Conservation (phyloP, 805 yeast species). For the Metschnikowia lachancei region DNA sequence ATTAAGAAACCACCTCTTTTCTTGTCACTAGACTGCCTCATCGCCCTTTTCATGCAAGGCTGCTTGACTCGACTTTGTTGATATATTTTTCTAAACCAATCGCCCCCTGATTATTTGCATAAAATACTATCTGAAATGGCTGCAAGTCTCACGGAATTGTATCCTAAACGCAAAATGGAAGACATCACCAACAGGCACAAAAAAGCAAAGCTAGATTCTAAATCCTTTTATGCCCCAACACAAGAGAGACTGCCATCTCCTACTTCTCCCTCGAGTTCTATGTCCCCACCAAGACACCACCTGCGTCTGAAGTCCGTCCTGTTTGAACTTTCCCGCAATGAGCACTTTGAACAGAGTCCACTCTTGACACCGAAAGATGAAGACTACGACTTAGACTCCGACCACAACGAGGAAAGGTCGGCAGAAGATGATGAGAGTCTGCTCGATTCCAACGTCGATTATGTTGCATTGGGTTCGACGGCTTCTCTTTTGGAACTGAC, state of each 20-base stretch:
- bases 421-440: constrained; percentile 2
- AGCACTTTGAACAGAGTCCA: constrained; percentile 31
- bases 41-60: background rate
- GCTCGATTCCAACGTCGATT: constrained; percentile 35
- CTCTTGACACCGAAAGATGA: constrained; percentile 44
- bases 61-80: background rate
- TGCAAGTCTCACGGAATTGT: constrained; percentile 31
- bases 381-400: constrained; percentile 32
- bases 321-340: constrained; percentile 27
- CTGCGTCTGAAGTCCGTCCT: constrained; percentile 27
- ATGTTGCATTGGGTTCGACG: constrained; percentile 33
- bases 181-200: constrained; percentile 36
- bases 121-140: constrained; percentile 26
- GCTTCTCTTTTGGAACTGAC: constrained; percentile 28
- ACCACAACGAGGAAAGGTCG: constrained; percentile 9
- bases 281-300: constrained; percentile 21
- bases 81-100: constrained; percentile 1
- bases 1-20: background rate
- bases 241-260: constrained; percentile 29
- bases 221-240: constrained; percentile 16
- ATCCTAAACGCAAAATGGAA: constrained; percentile 36
- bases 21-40: background rate
- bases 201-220: constrained; percentile 23
- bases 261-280: constrained; percentile 24
- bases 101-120: background rate